Evolutionary conservation across 768 basidiomycete species (phyloP).

Genomic region (Suillus subluteus): DNA sequence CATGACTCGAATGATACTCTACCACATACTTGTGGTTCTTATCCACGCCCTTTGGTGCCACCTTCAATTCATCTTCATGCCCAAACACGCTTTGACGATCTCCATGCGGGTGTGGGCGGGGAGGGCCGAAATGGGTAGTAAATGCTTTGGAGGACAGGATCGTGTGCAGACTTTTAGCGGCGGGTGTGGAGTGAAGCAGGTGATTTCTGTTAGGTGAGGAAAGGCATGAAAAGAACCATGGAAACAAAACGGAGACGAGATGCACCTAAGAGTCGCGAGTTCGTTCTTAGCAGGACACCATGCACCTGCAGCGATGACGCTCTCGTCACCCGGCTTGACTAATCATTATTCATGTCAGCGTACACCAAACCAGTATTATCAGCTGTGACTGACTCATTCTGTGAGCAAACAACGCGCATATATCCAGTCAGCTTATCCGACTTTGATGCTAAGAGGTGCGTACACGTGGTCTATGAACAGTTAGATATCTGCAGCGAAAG

Average conservation of each 20-base stretch:
- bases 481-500: background rate
- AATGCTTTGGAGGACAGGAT: conserved; percentile 74
- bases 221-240: background rate
- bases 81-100: conserved; percentile 82
- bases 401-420: background rate
- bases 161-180: conserved; percentile 54
- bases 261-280: conserved; percentile 72
- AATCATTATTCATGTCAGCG: conserved; percentile 14
- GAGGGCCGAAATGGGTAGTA: conserved; percentile 74
- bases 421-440: background rate
- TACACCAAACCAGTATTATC: background rate
- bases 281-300: conserved; percentile 85
- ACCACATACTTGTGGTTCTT: conserved; percentile 1
- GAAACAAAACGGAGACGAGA: background rate
- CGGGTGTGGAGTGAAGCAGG: conserved; percentile 56
- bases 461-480: conserved; percentile 7
- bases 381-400: conserved; percentile 2
- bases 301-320: conserved; percentile 75
- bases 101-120: conserved; percentile 64
- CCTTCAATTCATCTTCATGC: conserved; percentile 84
- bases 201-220: conserved; percentile 47
- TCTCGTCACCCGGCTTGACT: conserved; percentile 72
- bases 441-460: background rate
- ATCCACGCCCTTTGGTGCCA: conserved; percentile 54
- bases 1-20: background rate